Evolutionary conservation across 2,329 filamentous ascomycete species (phyloP).

Genomic region (Pestalotiopsis sp.): DNA sequence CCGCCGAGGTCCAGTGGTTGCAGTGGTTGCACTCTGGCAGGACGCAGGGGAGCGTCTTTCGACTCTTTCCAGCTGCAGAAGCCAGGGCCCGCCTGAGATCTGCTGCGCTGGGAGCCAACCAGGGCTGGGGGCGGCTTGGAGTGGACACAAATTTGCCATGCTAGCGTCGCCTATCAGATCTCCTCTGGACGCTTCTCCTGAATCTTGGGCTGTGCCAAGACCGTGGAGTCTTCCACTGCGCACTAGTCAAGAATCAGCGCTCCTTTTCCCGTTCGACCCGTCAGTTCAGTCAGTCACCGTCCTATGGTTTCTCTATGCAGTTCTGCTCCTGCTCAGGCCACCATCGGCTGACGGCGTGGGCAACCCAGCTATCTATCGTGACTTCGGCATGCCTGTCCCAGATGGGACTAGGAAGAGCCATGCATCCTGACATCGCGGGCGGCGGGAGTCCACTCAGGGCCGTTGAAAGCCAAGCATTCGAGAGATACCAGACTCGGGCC

Average conservation of each 20-base stretch:
- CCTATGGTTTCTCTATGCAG: background rate
- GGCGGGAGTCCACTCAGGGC: background rate
- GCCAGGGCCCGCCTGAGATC: background rate
- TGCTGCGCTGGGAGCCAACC: background rate
- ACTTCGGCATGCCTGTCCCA: constrained; percentile 3
- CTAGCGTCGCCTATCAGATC: constrained; percentile 11
- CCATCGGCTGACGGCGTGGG: background rate
- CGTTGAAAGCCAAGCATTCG: background rate
- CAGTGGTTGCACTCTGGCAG: background rate
- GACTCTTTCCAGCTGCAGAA: background rate
- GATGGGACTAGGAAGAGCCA: constrained; percentile 9
- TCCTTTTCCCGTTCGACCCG: background rate
- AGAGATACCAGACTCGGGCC: background rate
- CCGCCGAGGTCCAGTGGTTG: background rate
- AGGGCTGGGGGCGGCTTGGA: background rate
- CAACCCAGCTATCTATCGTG: background rate
- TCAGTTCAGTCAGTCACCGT: background rate
- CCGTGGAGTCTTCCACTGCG: background rate
- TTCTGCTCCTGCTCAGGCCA: background rate
- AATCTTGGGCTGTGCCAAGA: constrained; percentile 10
- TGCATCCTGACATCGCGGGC: background rate
- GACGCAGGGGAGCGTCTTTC: background rate
- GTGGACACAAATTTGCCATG: background rate
- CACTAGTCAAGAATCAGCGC: background rate
- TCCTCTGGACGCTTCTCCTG: constrained; percentile 7